phyloP scores from a whole-genome alignment of 306 rosid genomes.

The Sophora flavescens region DNA sequence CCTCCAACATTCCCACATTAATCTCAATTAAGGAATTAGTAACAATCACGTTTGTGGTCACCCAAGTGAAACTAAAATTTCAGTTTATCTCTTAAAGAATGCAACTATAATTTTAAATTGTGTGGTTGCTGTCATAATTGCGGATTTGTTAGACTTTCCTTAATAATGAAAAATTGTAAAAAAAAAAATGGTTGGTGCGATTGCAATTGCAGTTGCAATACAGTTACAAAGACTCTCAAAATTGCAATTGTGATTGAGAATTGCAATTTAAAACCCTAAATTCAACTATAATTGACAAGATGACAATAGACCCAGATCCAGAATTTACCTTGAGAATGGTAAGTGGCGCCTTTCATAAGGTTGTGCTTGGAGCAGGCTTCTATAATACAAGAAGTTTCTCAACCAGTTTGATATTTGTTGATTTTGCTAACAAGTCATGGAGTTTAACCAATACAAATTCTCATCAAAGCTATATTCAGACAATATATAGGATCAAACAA shows the following conservation, averaged over 20 bases:
- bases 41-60: neutral
- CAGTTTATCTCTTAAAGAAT: slow-evolving; percentile 3
- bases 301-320: slow-evolving; percentile 18
- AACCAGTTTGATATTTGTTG: neutral
- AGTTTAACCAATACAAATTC: neutral
- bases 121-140: too few species aligned
- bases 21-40: neutral
- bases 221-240: too few species aligned
- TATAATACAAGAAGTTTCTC: neutral
- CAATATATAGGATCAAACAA: neutral
- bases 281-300: neutral
- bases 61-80: neutral
- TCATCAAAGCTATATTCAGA: neutral
- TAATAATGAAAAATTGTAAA: too few species aligned
- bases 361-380: neutral
- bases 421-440: neutral
- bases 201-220: too few species aligned
- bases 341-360: slow-evolving; percentile 5
- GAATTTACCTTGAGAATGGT: slow-evolving; percentile 7
- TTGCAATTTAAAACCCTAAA: neutral
- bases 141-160: too few species aligned
- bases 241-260: too few species aligned
- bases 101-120: neutral
- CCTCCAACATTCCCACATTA: neutral
- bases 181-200: too few species aligned